Evolutionary conservation across 1,284 basidiomycete genomes (phyloP).

Genomic region (Puccinia horiana): DNA sequence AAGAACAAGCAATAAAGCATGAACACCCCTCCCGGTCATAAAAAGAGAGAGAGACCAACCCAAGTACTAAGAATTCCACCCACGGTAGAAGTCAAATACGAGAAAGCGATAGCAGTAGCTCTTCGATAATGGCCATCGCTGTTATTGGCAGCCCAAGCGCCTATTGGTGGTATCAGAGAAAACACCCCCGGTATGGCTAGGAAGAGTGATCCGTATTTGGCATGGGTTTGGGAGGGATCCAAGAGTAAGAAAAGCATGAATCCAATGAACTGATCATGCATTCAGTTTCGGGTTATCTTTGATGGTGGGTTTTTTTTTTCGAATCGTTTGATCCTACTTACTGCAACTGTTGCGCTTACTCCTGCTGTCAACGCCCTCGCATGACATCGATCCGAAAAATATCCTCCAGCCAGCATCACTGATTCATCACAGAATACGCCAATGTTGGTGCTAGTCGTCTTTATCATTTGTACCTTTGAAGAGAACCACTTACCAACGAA

Average conservation of each 20-base stretch:
- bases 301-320: too few species aligned
- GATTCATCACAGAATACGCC: too few species aligned
- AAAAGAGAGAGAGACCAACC: conserved; percentile 6
- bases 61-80: conserved; percentile 44
- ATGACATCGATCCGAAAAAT: conserved; percentile 36
- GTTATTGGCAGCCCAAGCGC: conserved; percentile 38
- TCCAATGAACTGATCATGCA: conserved; percentile 33
- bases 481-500: conserved; percentile 1
- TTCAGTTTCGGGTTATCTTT: too few species aligned
- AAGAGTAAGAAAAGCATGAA: conserved; percentile 20
- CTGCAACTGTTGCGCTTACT: conserved; percentile 8
- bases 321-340: too few species aligned
- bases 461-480: background rate
- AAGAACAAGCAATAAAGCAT: too few species aligned
- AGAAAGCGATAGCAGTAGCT: conserved; percentile 33
- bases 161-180: conserved; percentile 20
- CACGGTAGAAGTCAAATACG: background rate
- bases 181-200: conserved; percentile 31
- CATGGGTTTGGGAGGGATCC: background rate
- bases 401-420: conserved; percentile 39
- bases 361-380: conserved; percentile 25
- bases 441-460: background rate
- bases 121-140: conserved; percentile 23
- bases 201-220: conserved; percentile 42
- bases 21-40: too few species aligned